These are phyloP conservation scores for Thuja plicata DNA, from an alignment of 83 land plant genomes.

Conservation along the genomic window DNA sequence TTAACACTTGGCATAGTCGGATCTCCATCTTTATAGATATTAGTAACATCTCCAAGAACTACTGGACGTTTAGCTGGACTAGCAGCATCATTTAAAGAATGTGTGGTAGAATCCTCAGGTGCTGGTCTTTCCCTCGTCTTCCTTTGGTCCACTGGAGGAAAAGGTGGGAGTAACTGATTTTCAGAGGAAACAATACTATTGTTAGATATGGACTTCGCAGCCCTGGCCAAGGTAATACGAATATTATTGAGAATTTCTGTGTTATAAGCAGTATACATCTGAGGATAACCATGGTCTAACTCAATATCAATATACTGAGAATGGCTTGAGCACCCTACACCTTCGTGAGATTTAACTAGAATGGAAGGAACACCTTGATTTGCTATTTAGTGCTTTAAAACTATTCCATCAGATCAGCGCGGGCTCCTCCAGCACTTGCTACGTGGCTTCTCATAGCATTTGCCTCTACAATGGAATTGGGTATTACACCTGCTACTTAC, in stretches of 20 bases:
- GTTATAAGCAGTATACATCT: conserved; percentile 3
- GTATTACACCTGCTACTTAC: too few relatives aligned
- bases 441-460: too few relatives aligned
- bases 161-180: neutral
- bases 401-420: too few relatives aligned
- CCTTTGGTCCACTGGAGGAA: neutral
- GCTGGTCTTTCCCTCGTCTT: neutral
- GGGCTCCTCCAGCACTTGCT: too few relatives aligned
- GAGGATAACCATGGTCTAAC: neutral
- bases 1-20: neutral
- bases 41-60: conserved; percentile 3
- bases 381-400: too few relatives aligned
- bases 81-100: neutral
- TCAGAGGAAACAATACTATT: neutral
- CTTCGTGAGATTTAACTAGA: neutral
- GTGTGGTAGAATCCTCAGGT: neutral
- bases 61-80: neutral
- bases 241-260: neutral
- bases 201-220: neutral
- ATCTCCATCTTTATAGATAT: neutral
- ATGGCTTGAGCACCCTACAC: neutral
- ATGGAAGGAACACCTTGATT: neutral
- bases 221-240: neutral
- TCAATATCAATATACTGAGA: conserved; percentile 1
- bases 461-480: too few relatives aligned